Base-by-base conservation (phyloP, 2,329 filamentous ascomycete genomes). In the Zopfia rhizophila region DNA sequence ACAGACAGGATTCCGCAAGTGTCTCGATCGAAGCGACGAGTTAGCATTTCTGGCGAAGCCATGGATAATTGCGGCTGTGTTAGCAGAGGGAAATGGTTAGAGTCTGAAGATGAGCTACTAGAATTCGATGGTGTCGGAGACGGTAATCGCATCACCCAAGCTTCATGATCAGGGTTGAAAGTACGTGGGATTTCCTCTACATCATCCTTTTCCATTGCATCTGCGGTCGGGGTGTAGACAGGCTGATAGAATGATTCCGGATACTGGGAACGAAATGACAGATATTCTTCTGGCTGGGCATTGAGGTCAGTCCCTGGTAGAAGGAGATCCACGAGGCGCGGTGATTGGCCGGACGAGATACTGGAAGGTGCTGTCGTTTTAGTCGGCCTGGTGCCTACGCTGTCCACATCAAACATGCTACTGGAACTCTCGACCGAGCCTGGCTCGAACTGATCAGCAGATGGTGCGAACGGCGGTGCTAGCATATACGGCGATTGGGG, bases 1-100 rank as follows among this genome's bases (percentile, higher is more conserved):
- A 89, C 78, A 1, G 86, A 89, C 14, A 89, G 73, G 36, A 90
- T 87, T 3, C 85, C 85, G 61, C 86, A 89, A 0, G 86, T 89
- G 45, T 85, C 75, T 53, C 77, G 79, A 59, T 88, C 83, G 58
- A 87, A 89, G 18, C 84, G 79, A 38, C 82, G 65, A 38, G 84
- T 80, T 16, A 89, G 72, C 75, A 83, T 82, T 53, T 88, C 86
- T 7, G 81, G 77, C 43, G 82, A 84, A 25, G 73, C 75, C 23
- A 74, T 65, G 43, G 75, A 69, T 19, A 85, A 68, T n/a, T 71
- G 68, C 4, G 80, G 80, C 43, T 80, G 75, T 16, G 65, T 65
- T 30, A 77, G 74, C 4, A 69, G 48, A 4, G 51, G 41, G 19
- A 56, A 46, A 5, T 50, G 40, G 7, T 38, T 48, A 4, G 61